Evolutionary conservation across 2,329 filamentous ascomycete genomes (phyloP), one percentile per base, ranked within the genome.

Genomic region (Claviceps maximensis): DNA sequence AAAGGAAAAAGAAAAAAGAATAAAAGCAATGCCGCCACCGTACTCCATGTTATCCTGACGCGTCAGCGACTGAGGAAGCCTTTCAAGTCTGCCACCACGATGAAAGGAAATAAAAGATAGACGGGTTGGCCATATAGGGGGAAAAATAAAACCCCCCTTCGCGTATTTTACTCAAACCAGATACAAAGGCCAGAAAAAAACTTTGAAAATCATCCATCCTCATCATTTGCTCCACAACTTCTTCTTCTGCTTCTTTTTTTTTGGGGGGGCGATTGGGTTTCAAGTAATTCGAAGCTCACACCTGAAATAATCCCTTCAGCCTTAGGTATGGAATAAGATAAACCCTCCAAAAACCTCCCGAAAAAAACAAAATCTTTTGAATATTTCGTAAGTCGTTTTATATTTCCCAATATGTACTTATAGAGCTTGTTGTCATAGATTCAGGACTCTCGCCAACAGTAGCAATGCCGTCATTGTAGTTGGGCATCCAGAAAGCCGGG

Each of bases 401-500:
- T 56, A 69, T 59, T 49, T 69, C 67, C 68, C 68, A 70, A 51
- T 65, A 63, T 51, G 59, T 62, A 54, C 62, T 59, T 55, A 67
- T 58, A 5, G 65, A 60, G 47, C 60, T 58, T 23, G 66, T 58
- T 10, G 61, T 62, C 17, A 69, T 58, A 19, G 63, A 58, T 41
- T 70, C 67, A n/a, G 65, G 59, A 54, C 59, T 67, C 45, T 70
- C 68, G 27, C 67, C 68, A 54, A 69, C 58, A 19, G 67, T 56
- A 29, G 65, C 57, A 49, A 69, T 63, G 60, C 61, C 61, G 44
- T 70, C 68, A 54, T 68, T 66, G 59, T 74, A 75, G 50, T 75
- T 72, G 40, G 67, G 67, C 63, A 75, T 70, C 74, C 74, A 78
- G 52, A 74, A 72, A 3, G 70, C 68, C 21, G 72, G 66, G 57